Base-by-base conservation (phyloP, 495 filamentous ascomycete species). In the Hamigera avellanea region DNA sequence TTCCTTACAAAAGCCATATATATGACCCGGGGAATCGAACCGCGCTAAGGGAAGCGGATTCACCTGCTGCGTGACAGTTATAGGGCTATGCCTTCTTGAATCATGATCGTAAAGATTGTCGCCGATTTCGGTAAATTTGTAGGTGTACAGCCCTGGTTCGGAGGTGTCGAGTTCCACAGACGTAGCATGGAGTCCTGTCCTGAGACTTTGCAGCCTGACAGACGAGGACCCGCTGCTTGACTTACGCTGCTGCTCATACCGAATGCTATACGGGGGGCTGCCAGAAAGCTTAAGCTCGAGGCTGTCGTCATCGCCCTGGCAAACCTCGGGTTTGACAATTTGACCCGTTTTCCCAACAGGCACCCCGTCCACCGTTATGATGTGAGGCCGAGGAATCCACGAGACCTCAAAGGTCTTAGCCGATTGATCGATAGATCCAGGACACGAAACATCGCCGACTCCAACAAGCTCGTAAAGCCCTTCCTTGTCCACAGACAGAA, bases 1-100 rank as follows among this genome's bases (percentile, higher is more conserved):
- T 26, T 82, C 77, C 45, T 86, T 79, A 63, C 91, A 98, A 58
- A 86, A 94, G 41, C 84, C 91, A 63, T 95, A 95, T 3, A 86
- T 86, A 53, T 87, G 88, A n/a, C 86, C 89, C 2, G 86, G 85
- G 41, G 83, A 82, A 36, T 70, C 70, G 47, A 98, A 96, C 9
- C 66, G 62, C 14, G 85, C 89, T 8, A 75, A 74, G 0, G 91
- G 91, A 19, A 81, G 77, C 13, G 81, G 62, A 53, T 93, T 79
- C 17, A 98, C 86, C 15, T 66, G 77, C 50, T 98, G 91, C 28
- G 81, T 70, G 2, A 98, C 65, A 14, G 72, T 61, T n/a, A 95
- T 47, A 14, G 55, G 56, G 26, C 64, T 64, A 48, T 75, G 74
- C 40, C 67, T 68, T 32, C 77, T 69, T 17, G 45, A 45, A 46